Evolutionary conservation across 163 green algal genomes (phyloP), one percentile per base, ranked within the genome.

Genomic region (Chlorella variabilis): DNA sequence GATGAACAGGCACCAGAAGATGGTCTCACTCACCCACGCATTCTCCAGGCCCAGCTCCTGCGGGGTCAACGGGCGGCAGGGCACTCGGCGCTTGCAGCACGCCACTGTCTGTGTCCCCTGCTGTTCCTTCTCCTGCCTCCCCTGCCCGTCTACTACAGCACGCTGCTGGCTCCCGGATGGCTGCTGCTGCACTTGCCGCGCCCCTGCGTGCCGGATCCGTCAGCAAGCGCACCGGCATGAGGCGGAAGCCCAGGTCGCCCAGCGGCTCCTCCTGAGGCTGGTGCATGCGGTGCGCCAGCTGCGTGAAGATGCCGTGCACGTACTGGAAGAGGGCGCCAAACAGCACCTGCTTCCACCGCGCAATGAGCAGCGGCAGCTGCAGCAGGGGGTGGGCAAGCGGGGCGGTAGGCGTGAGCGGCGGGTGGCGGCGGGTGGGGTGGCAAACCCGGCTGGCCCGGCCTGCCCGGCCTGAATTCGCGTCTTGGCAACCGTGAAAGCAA

Each of bases 281-380:
- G 79, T 98, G 94, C 88, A 96, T 94, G 39, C 93, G 84, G 73
- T 97, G 93, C 13, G 94, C 95, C 49, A 98, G 90, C 91, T 98
- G 95, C 6, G 94, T 97, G 79, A 93, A 93, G 34, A 98, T 95
- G 49, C 92, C 95, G 80, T 98, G 95, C 27, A 97, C 88, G 59
- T 98, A 98, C 76, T 98, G 95, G 86, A 98, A 97, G 9, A 91
- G 34, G 3, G 94, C 83, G 29, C 95, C 91, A 58, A 95, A 91
- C 1, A 96, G 45, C 36, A 98, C 90, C 51, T 93, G 89, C 77
- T 94, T 93, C 94, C 94, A 98, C 11, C 93, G 84, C 21, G 89
- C 84, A 58, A 86, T 92, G 3, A 98, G 87, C 77, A 98, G 81
- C 2, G 90, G 91, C 56, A 94, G 85, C 94, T 98, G 91, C 89